These are phyloP conservation scores for Jacaranda mimosifolia DNA, from an alignment of 257 asterid genomes.

Conservation along the genomic window DNA sequence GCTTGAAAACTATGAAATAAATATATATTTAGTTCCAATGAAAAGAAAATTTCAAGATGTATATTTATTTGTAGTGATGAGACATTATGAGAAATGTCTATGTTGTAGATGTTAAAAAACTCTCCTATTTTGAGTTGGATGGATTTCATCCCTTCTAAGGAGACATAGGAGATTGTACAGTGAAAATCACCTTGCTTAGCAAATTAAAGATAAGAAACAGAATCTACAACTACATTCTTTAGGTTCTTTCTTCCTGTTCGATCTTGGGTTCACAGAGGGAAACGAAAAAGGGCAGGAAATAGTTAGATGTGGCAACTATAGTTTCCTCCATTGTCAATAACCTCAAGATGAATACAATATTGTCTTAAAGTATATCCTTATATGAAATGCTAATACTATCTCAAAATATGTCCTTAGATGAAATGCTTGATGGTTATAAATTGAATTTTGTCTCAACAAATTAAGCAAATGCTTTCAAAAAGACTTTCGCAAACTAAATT, in stretches of 20 bases:
- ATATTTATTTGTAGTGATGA: background rate
- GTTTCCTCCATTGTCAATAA: background rate
- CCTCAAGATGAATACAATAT: too few species aligned
- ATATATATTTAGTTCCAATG: background rate
- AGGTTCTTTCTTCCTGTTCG: background rate
- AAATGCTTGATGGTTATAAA: background rate
- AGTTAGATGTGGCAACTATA: background rate
- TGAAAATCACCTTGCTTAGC: background rate
- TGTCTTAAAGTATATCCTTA: background rate
- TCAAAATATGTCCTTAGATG: too few species aligned
- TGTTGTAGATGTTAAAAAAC: background rate
- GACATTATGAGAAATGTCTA: background rate
- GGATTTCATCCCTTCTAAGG: background rate
- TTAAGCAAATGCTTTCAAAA: background rate
- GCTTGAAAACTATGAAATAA: background rate
- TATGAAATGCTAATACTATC: too few species aligned
- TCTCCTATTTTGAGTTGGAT: conserved; percentile 7
- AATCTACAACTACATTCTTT: too few species aligned
- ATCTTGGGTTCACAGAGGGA: background rate
- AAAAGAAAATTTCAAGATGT: too few species aligned
- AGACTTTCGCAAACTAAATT: background rate
- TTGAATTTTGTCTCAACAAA: background rate
- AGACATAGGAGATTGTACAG: background rate
- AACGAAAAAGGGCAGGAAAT: background rate
- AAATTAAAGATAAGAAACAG: background rate